Evolutionary conservation across 192 early-diverging fungal genomes (phyloP), one percentile per base, ranked within the genome.

Genomic region (Gaertneriomyces semiglobifer): DNA sequence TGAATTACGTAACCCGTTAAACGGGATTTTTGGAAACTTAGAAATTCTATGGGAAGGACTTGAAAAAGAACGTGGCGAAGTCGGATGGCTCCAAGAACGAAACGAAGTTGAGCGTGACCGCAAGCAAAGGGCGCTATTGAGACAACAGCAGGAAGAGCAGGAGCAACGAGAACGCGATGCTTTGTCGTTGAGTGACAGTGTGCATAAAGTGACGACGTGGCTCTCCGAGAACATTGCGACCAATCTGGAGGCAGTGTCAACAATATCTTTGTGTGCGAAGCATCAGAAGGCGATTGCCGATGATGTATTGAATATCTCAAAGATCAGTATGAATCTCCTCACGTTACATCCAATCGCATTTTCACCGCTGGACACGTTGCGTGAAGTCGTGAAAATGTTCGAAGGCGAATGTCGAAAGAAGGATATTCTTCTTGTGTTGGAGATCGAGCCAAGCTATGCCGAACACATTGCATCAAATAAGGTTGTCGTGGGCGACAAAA

Each of bases 401-500:
- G 59, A 71, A 25, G 62, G 71, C 25, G 76, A 77, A 16, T 61
- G 62, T 20, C 62, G 51, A 33, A 18, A 51, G 14, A 73, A 74
- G 56, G 6, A 67, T n/a, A 70, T 82, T 16, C 71, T 70, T 40
- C 66, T 81, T 45, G 68, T 68, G 1, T 70, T 82, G 6, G 59
- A 74, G 2, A 71, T 83, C 16, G 70, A 72, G 55, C 59, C 73
- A 1, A 72, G 73, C 53, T 78, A 68, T 52, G 25, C 25, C 25
- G 72, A 72, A 10, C 69, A 69, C 4, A 55, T 66, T 10, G 68
- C 76, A 44, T 72, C 72, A 16, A 71, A 78, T 9, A 77, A 77
- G 63, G 55, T 57, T 14, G 56, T 86, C 53, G 69, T 75, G 16
- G 76, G 83, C 48, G 85, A 84, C 20, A 77, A 79, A 0, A 66